Evolutionary conservation across 257 asterid species (phyloP), one percentile per base, ranked within the genome.

Genomic region (Salvia miltiorrhiza): DNA sequence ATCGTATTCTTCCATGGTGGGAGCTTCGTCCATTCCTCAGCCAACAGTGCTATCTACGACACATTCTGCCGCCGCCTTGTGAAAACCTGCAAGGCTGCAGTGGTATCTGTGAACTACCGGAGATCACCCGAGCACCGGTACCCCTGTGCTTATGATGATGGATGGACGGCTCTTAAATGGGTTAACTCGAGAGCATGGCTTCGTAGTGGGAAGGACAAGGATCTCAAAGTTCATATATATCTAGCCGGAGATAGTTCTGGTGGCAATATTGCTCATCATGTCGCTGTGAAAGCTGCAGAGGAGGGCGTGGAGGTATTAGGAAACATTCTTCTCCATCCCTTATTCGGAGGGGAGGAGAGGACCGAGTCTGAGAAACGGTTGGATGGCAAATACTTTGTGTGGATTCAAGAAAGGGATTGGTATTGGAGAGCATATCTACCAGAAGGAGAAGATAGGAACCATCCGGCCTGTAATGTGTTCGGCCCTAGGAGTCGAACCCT

Each of bases 1-100:
- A 83, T 90, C 20, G 23, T 90, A 11, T 90, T 78, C 84, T 90
- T 83, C 83, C 97, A 90, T 43, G 97, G 97, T 1, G 97, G 97
- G 13, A 90, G 97, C 63, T 90, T 90, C 23, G 86, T 89, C 24
- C 97, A 90, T 69, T 90, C 97, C 48, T 90, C 95, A 1, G 90
- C 89, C 65, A 86, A 88, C 12, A 90, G 87, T 68, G 93, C 95
- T 11, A 90, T 90, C 32, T 90, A 90, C 12, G 97, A 90, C 41
- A 88, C 78, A 0, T 81, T 88, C 21, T 90, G 97, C 20, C 95
- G 97, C 10, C 88, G 95, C 37, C 81, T 90, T 10, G 97, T 88
- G 17, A 76, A 69, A 11, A 77, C 80, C 41, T 84, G 92, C 69
- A 76, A 74, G 16, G 90, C 91, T 4, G 89, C 87, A 3, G 93